Evolutionary conservation across 208 protist genomes (phyloP), one percentile per base, ranked within the genome.

Genomic region (Perkinsela sp.): DNA sequence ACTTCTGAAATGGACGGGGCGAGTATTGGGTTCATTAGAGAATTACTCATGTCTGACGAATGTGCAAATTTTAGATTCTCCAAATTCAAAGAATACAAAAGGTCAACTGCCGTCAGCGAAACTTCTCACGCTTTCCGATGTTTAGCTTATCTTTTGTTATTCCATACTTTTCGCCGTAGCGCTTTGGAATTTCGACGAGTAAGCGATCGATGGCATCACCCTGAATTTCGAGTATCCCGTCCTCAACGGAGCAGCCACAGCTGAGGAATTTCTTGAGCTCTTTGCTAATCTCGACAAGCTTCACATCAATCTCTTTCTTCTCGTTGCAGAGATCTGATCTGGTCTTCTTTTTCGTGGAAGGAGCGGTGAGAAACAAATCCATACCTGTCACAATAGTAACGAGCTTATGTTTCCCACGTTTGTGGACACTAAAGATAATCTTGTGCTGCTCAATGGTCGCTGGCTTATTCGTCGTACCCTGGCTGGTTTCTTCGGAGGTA

Each of bases 401-500:
- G 22, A 57, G 40, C 22, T 57, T 57, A 22, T 57, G 40, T 22
- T 57, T 57, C 22, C 40, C 40, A 57, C 40, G 40, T 22, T 22
- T 57, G 40, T 57, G 40, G 13, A 57, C 40, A 57, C 40, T 57
- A 6, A 57, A n/a, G 40, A 57, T 6, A 57, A 57, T 57, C 40
- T 22, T 22, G 40, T 22, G 40, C 22, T 57, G 6, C 40, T 57
- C 13, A 57, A 57, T n/a, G 40, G 13, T 57, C 22, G 40, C 13
- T 57, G 6, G 6, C 6, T 6, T 57, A n/a, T 57, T 22, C 6
- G 40, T 6, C 22, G 6, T 22, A 57, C 22, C 40, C 40, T 57
- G 6, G 6, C 40, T 22, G 40, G 84, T 83, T 32, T 69, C 68
- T 15, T 32, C 68, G 15, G 28, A n/a, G 31, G 1, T 31, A 28